Base-by-base conservation (phyloP, 768 basidiomycete genomes). In the Paxillus involutus region DNA sequence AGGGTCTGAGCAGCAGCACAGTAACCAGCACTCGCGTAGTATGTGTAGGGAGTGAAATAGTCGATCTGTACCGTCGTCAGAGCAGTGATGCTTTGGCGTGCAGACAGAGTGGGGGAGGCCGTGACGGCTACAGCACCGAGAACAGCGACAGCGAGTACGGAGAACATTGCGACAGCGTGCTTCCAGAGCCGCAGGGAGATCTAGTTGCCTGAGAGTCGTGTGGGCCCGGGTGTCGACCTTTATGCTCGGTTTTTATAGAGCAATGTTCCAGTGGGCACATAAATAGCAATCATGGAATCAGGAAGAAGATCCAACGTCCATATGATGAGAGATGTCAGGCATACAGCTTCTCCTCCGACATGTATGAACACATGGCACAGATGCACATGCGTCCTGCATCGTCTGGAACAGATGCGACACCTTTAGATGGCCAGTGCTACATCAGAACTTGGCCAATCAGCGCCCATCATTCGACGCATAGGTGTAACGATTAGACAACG, bases 1-100 rank as follows among this genome's bases (percentile, higher is more conserved):
- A 76, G 57, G 24, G 77, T 80, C 39, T 67, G 49, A 4, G 73
- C 49, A 6, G 80, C 68, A 14, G 65, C 48, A 52, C 84, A 86
- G 58, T 80, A 80, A 1, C 72, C 82, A 10, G 81, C 63, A 35
- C 77, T 76, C 0, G 84, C 81, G 58, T 77, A 83, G 51, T 65
- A 70, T 0, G 80, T 76, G 68, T 77, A 85, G 0, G 82, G 74
- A 36, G 60, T 75, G 64, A 75, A 84, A 12, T 59, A 35, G 7
- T 70, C 58, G 7, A 84, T 74, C 58, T 82, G 71, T 0, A 76
- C 24, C 6, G 71, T 58, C 29, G 73, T 66, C 47, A 82, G 63
- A 1, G 76, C 49, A 2, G 70, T 72, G 49, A 81, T 76, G 16
- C 66, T 57, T 53, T 75, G 74, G 24, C 72, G 71, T n/a, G 67